Conservation (phyloP, 2,329 filamentous ascomycete species). For the Monilinia vaccinii-corymbosi region DNA sequence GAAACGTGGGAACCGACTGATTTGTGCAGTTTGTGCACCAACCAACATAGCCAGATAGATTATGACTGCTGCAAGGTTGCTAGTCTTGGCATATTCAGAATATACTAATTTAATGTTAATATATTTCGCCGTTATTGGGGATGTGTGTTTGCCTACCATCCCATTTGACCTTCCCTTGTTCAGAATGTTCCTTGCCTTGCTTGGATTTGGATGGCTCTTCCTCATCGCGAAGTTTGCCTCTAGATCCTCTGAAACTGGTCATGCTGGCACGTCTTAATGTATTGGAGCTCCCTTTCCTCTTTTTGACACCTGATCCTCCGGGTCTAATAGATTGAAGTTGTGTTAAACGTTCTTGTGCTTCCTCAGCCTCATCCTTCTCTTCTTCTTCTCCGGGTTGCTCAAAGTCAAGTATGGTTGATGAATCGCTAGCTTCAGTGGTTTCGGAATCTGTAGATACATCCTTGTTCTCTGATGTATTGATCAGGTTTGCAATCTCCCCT, state of each 20-base stretch:
- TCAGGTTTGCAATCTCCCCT: conserved; percentile 75
- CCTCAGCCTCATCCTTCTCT: conserved; percentile 56
- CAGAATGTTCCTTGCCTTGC: conserved; percentile 77
- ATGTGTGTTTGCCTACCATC: conserved; percentile 35
- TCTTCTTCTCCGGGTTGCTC: conserved; percentile 42
- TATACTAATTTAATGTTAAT: conserved; percentile 50
- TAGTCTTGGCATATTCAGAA: conserved; percentile 86
- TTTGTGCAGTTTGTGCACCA: conserved; percentile 70
- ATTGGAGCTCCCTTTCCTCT: conserved; percentile 59
- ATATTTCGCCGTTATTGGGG: neutral
- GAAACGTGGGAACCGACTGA: conserved; percentile 44
- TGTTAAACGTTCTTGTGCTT: conserved; percentile 68
- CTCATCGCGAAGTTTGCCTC: conserved; percentile 78
- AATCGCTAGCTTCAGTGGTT: conserved; percentile 41
- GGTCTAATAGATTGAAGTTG: conserved; percentile 67
- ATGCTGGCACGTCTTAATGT: conserved; percentile 86
- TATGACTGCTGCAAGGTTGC: conserved; percentile 74
- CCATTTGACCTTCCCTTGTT: conserved; percentile 99
- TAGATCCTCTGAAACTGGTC: conserved; percentile 77
- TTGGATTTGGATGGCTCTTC: conserved; percentile 70
- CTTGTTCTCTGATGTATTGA: conserved; percentile 63
- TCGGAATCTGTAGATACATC: conserved; percentile 36
- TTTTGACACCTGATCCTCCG: conserved; percentile 41
- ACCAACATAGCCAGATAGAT: conserved; percentile 73
- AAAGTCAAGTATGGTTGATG: conserved; percentile 42